Conservation (phyloP, 805 yeast genomes). For the Pichia cephalocereana region DNA sequence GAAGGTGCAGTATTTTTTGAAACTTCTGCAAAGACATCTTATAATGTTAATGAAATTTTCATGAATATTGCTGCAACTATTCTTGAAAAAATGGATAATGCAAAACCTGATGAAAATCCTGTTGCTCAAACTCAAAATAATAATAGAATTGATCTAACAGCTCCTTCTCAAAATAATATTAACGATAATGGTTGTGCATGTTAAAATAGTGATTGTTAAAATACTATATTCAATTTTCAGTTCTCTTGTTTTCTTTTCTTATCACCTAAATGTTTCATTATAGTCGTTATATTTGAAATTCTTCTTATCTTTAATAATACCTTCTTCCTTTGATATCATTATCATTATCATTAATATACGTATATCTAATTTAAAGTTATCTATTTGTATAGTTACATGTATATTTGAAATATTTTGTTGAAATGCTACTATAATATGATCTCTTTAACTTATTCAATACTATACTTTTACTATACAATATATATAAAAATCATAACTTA, state of each 20-base stretch:
- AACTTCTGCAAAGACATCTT: conserved; percentile 87
- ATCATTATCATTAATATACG: too few species aligned
- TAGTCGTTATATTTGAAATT: too few species aligned
- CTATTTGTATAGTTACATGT: too few species aligned
- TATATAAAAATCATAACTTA: conserved; percentile 30
- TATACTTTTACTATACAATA: too few species aligned
- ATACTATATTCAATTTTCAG: background rate
- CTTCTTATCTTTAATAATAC: too few species aligned
- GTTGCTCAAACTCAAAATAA: conserved; percentile 1
- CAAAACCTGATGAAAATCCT: conserved; percentile 1
- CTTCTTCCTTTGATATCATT: too few species aligned
- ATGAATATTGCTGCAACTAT: conserved; percentile 82
- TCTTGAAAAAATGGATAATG: conserved; percentile 34
- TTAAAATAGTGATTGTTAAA: conserved; percentile 9
- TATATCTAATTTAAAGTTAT: too few species aligned
- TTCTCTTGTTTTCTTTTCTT: background rate
- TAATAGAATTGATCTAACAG: conserved; percentile 29
- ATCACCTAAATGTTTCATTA: too few species aligned
- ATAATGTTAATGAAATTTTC: conserved; percentile 86
- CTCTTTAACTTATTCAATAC: too few species aligned
- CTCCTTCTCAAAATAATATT: conserved; percentile 18
- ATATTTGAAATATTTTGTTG: too few species aligned
- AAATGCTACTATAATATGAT: too few species aligned
- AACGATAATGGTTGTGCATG: conserved; percentile 27
- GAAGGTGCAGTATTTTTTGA: conserved; percentile 87